Evolutionary conservation across 2,329 filamentous ascomycete genomes (phyloP), one percentile per base, ranked within the genome.

Genomic region (Trichophyton equinum): DNA sequence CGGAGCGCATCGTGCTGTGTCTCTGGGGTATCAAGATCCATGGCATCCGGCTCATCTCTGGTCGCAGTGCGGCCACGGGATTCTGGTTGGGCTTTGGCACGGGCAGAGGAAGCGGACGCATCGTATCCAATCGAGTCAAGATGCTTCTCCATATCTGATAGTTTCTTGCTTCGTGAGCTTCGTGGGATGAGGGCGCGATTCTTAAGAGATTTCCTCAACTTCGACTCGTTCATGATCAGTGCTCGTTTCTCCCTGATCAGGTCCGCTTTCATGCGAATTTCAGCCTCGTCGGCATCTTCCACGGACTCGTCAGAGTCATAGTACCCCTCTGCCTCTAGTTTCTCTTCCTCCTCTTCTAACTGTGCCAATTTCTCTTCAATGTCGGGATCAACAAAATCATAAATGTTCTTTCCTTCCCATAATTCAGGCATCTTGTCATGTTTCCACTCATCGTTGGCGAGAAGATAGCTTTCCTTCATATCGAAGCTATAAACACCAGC

Each of bases 401-500:
- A 94, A 62, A 99, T 89, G 74, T 99, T 99, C 82, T 92, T 91
- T 75, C 94, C 94, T 71, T 97, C 86, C 74, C 91, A 88, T 57
- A 96, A 81, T 76, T 99, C 94, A 36, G 94, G 94, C 60, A 97
- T 88, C 76, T 88, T 90, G 78, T 99, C 95, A 73, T 96, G 84
- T 75, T 95, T 96, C 94, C 94, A 97, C 62, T 94, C 90, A 47
- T 87, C 84, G 72, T 96, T 84, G 65, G 88, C 89, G 64, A 97
- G 85, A 15, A 91, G 76, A 74, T 95, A 99, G 71, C 94, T 88
- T 71, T 89, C 84, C 74, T 89, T 88, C 70, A 97, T 82, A 71
- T 99, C 90, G 68, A 96, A 85, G 74, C 90, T 97, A 83, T 88
- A 97, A 57, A 99, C 94, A 77, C 95, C 94, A 47, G 94, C 88